These are phyloP conservation scores for Euptelea pleiosperma DNA, from an alignment of 164 flowering plant species.

Conservation along the genomic window DNA sequence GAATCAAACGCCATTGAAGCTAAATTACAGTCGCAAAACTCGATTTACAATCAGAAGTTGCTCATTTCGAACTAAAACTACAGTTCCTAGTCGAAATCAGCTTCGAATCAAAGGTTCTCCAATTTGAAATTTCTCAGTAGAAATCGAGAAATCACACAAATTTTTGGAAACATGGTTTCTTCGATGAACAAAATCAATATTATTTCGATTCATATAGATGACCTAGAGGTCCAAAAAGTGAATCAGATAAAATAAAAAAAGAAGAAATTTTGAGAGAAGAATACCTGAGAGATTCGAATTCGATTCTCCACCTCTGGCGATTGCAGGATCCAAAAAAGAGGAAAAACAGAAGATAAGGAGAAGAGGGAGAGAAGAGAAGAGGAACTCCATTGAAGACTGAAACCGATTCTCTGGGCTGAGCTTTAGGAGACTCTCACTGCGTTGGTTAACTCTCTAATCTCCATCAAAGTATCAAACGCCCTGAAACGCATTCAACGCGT, in stretches of 20 bases:
- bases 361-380: constrained; percentile 13
- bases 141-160: constrained; percentile 3
- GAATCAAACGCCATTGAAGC: not conserved
- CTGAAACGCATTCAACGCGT: too few relatives aligned
- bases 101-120: too few relatives aligned
- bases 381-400: constrained; percentile 18
- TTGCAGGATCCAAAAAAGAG: constrained; percentile 12
- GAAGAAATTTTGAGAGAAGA: not conserved
- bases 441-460: too few relatives aligned
- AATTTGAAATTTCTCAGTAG: not conserved
- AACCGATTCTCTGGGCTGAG: too few relatives aligned
- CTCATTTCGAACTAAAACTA: too few relatives aligned
- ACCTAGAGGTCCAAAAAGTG: not conserved
- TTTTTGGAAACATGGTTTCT: too few relatives aligned
- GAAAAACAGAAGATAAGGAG: constrained; percentile 15
- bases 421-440: too few relatives aligned
- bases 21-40: not conserved
- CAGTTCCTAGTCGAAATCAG: too few relatives aligned
- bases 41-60: too few relatives aligned
- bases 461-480: too few relatives aligned
- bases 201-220: too few relatives aligned
- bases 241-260: not conserved
- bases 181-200: too few relatives aligned
- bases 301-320: constrained; percentile 39
- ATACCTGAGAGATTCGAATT: constrained; percentile 23